Base-by-base conservation (phyloP, 352 stramenopile genomes). In the Phytopythium vexans region DNA sequence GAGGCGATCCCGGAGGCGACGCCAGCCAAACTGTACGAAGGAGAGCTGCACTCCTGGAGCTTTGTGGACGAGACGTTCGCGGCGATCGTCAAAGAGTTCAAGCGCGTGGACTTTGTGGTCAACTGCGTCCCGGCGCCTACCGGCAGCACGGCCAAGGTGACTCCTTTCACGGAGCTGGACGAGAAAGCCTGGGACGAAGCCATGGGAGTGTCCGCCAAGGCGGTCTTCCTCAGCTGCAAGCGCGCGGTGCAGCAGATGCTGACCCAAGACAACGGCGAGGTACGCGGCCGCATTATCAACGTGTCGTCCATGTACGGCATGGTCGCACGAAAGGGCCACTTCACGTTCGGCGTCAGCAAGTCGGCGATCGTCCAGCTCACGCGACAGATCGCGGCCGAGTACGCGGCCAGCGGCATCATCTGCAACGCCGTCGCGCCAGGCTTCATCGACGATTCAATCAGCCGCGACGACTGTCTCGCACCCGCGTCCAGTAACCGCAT, bases 31-130 rank as follows among this genome's bases (percentile, higher is more conserved):
- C 44, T 88, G 8, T 68, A 64, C 11, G 65, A 78, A 11, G 74
- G 75, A 31, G 73, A 83, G 32, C 60, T 86, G 46, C 64, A 85
- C 36, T 58, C 54, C 50, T 83, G 71, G 60, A 58, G 56, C 37
- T 86, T 89, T 45, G 32, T 88, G 6, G 72, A 88, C 42, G 52
- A 41, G 8, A 66, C 74, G 27, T 87, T 78, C 55, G 35, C 59
- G 3, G 54, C 52, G 1, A 59, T 85, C 31, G 70, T 66, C 21
- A 74, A 74, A 46, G 42, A 72, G 37, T 74, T 82, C 52, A 70
- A 64, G 46, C 79, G 79, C 49, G 74, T 88, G 27, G 79, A 88
- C 62, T 89, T 89, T 68, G 74, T 88, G 12, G 74, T 88, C 52
- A 88, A 89, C 61, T 89, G 76, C 47, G 57, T 88, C 9, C 70